Evolutionary conservation across 2,329 filamentous ascomycete species (phyloP).

Genomic region (Venturia carpophila): DNA sequence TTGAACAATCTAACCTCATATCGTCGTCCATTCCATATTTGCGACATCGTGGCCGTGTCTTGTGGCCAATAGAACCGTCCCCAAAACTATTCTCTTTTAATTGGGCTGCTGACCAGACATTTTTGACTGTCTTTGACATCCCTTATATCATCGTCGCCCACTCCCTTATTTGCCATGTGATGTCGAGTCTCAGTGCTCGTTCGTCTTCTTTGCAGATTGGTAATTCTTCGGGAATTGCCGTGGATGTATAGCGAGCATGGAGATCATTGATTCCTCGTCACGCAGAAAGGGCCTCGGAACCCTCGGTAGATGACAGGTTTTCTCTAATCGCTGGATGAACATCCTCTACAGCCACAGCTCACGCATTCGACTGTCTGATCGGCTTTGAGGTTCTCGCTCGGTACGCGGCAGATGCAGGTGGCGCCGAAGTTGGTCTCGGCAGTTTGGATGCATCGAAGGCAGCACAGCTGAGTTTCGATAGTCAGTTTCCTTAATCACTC

Average conservation of each 20-base stretch:
- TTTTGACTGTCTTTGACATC: not conserved
- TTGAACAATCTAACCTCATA: slow-evolving; percentile 18
- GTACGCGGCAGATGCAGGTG: slow-evolving; percentile 94
- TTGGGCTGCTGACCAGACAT: not conserved
- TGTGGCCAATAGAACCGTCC: not conserved
- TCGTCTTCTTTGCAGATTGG: not conserved
- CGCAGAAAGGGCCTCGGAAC: not conserved
- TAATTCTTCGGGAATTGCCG: not conserved
- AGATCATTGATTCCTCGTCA: not conserved
- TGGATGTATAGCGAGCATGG: not conserved
- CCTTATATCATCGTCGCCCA: not conserved
- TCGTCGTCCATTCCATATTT: not conserved
- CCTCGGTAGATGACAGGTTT: not conserved
- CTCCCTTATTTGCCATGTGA: not conserved
- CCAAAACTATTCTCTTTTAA: not conserved
- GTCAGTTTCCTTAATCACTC: not conserved
- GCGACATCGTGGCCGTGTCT: not conserved
- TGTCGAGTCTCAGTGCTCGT: not conserved
- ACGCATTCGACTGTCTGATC: slow-evolving; percentile 88
- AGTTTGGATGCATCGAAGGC: slow-evolving; percentile 93
- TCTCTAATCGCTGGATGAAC: slow-evolving; percentile 68
- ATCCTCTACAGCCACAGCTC: slow-evolving; percentile 88
- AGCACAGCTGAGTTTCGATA: slow-evolving; percentile 62
- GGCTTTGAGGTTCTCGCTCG: slow-evolving; percentile 80
- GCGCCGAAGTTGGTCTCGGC: slow-evolving; percentile 99